These are phyloP conservation scores for Aspergillus felis DNA, from an alignment of 2,329 filamentous ascomycete species.

Conservation along the genomic window DNA sequence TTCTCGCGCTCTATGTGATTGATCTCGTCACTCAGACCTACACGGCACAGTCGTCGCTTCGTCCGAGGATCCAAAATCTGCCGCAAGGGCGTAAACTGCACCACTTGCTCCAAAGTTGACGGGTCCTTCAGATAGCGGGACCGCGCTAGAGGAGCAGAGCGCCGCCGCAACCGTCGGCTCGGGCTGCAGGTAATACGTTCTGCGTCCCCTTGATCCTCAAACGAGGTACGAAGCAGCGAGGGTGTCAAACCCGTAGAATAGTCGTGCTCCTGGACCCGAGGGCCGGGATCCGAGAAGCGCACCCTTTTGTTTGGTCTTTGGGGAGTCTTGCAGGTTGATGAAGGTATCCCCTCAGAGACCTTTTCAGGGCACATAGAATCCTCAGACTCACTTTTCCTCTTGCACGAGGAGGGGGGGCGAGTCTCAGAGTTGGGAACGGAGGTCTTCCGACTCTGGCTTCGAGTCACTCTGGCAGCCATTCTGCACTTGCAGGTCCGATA, in stretches of 20 bases:
- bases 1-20: conserved; percentile 42
- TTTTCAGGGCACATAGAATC: neutral
- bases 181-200: conserved; percentile 25
- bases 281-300: conserved; percentile 44
- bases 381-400: conserved; percentile 1
- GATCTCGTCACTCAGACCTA: conserved; percentile 46
- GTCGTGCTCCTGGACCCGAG: conserved; percentile 18
- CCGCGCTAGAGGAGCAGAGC: conserved; percentile 31
- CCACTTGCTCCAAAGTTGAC: conserved; percentile 22
- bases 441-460: conserved; percentile 20
- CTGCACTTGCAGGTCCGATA: neutral
- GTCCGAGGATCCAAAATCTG: conserved; percentile 42
- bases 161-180: conserved; percentile 26
- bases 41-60: conserved; percentile 41
- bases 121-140: conserved; percentile 19
- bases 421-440: conserved; percentile 7
- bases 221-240: conserved; percentile 37
- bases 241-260: conserved; percentile 45
- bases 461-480: conserved; percentile 18
- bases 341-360: neutral
- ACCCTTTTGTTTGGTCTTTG: conserved; percentile 39
- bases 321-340: conserved; percentile 22
- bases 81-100: conserved; percentile 44
- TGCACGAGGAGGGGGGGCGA: conserved; percentile 3
- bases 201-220: conserved; percentile 24